phyloP scores from a whole-genome alignment of 2,329 filamentous ascomycete species.

The Seiridium unicorne region DNA sequence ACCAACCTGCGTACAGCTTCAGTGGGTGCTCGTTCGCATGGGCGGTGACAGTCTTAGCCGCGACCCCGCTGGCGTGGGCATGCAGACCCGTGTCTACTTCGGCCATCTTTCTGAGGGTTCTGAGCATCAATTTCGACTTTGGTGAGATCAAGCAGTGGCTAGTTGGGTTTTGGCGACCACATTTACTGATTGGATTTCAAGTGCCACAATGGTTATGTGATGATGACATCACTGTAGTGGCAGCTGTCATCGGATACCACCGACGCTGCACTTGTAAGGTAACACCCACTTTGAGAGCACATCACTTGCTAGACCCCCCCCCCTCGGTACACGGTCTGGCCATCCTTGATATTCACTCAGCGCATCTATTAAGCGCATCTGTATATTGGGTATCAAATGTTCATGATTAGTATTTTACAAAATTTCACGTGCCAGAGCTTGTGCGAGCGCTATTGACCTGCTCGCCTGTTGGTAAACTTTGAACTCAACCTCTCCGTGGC shows the following conservation, averaged over 20 bases:
- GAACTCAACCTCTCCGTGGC: background rate
- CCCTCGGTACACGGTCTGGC: too few species aligned
- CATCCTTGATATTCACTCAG: too few species aligned
- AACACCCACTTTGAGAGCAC: background rate
- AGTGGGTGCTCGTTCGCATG: slow-evolving; percentile 49
- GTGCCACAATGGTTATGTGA: background rate
- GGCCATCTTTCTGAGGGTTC: slow-evolving; percentile 30
- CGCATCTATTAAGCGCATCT: too few species aligned
- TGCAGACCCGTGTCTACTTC: slow-evolving; percentile 48
- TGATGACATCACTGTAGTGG: background rate
- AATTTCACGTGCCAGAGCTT: too few species aligned
- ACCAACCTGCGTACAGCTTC: slow-evolving; percentile 74
- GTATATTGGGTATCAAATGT: background rate
- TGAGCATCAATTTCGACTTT: background rate
- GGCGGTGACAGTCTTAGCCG: slow-evolving; percentile 42
- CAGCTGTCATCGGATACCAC: background rate
- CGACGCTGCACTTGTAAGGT: background rate
- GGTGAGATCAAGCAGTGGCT: background rate
- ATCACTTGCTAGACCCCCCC: background rate
- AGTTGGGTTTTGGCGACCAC: background rate
- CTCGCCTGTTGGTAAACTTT: background rate
- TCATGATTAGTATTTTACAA: background rate
- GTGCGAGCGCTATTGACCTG: background rate
- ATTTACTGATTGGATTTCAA: background rate
- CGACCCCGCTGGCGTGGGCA: slow-evolving; percentile 45